A percentile compares a stretch with the other conserved stretches of the same genome.
phyloP scores from a whole-genome alignment of 176 grass and related monocot genomes.

The Musa schizocarpa region DNA sequence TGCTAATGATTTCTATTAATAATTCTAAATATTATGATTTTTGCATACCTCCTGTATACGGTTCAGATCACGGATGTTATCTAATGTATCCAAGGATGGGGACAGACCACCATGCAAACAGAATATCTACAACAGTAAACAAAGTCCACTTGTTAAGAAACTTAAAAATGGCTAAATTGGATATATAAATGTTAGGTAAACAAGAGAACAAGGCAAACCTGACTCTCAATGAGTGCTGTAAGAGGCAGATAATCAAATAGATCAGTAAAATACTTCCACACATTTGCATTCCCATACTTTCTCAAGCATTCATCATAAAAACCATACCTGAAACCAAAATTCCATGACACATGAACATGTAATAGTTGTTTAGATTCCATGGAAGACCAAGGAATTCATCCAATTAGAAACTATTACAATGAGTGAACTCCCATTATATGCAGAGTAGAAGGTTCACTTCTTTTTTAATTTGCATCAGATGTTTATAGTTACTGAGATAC shows the following conservation, averaged over 20 bases:
- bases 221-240: slow-evolving; percentile 98
- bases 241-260: slow-evolving; percentile 98
- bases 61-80: slow-evolving; percentile 93
- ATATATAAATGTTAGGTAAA: slow-evolving; percentile 2
- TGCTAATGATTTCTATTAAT: no score
- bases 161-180: slow-evolving; percentile 2
- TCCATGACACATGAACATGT: slow-evolving; percentile 15
- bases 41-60: slow-evolving; percentile 84
- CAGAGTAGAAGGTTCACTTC: no score
- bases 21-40: no score
- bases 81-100: slow-evolving; percentile 94
- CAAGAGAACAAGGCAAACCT: slow-evolving; percentile 38
- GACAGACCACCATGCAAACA: slow-evolving; percentile 99
- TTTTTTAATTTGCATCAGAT: no score
- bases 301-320: slow-evolving; percentile 98
- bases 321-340: slow-evolving; percentile 62
- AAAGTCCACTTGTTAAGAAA: slow-evolving; percentile 2
- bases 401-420: no score
- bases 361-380: neutral
- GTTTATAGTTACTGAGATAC: no score
- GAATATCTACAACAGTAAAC: slow-evolving; percentile 49
- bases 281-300: slow-evolving; percentile 99
- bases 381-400: no score
- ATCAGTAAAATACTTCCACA: slow-evolving; percentile 98
- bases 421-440: no score